Percentiles rank a stretch among this genome's conserved stretches.
These are phyloP conservation scores for Candida silvicultrix DNA, from an alignment of 805 yeast genomes.

Conservation along the genomic window DNA sequence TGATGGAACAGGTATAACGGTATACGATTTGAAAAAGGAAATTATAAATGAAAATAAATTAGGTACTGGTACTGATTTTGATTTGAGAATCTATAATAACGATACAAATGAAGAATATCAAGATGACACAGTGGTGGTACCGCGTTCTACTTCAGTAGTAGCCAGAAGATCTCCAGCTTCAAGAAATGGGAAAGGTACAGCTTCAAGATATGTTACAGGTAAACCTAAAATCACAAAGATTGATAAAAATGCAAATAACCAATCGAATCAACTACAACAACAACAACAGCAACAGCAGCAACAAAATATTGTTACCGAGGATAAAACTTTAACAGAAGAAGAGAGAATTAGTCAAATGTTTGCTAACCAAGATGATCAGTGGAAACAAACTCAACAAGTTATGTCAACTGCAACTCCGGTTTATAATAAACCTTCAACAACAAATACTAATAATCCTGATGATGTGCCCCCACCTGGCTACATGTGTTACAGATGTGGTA, in stretches of 20 bases:
- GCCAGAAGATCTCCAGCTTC: slow-evolving; percentile 75
- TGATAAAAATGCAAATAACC: slow-evolving; percentile 13
- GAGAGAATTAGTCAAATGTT: slow-evolving; percentile 88
- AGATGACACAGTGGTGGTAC: slow-evolving; percentile 88
- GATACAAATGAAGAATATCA: slow-evolving; percentile 70
- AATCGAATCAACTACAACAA: slow-evolving; percentile 6
- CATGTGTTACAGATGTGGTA: slow-evolving; percentile 94
- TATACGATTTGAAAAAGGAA: slow-evolving; percentile 89
- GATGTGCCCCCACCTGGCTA: slow-evolving; percentile 93
- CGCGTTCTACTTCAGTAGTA: slow-evolving; percentile 78
- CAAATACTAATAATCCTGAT: slow-evolving; percentile 34
- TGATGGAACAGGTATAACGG: slow-evolving; percentile 96
- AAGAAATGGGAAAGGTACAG: slow-evolving; percentile 40
- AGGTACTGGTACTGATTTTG: slow-evolving; percentile 81
- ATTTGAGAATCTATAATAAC: slow-evolving; percentile 63
- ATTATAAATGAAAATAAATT: slow-evolving; percentile 76
- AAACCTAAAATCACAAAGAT: slow-evolving; percentile 47
- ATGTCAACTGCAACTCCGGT: slow-evolving; percentile 84
- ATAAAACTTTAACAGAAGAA: slow-evolving; percentile 61
- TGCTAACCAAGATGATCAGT: slow-evolving; percentile 85
- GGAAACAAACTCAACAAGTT: slow-evolving; percentile 91
- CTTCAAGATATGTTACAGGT: slow-evolving; percentile 67
- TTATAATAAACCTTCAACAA: slow-evolving; percentile 39
- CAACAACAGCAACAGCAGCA: slow-evolving; percentile 8
- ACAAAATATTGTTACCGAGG: slow-evolving; percentile 21